Percentiles rank a stretch among this genome's conserved stretches.
Conservation (phyloP, 2,329 filamentous ascomycete genomes). For the Rutstroemia sp. region DNA sequence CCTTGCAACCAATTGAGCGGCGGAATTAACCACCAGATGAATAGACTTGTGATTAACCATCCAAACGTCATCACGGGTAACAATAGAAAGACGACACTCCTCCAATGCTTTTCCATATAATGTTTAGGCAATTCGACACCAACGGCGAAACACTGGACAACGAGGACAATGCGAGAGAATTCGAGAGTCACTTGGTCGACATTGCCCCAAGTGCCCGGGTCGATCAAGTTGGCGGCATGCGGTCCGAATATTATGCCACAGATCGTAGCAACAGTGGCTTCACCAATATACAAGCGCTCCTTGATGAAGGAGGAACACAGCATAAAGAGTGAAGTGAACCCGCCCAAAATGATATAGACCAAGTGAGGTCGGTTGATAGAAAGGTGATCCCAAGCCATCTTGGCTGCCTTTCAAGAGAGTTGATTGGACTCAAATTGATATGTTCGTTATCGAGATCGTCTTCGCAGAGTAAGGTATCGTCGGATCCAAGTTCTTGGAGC, state of each 20-base stretch:
- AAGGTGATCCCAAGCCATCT: slow-evolving; percentile 73
- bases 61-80: slow-evolving; percentile 96
- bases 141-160: slow-evolving; percentile 88
- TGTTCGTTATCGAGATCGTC: neutral
- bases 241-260: slow-evolving; percentile 87
- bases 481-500: neutral
- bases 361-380: slow-evolving; percentile 89
- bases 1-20: slow-evolving; percentile 83
- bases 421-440: slow-evolving; percentile 2
- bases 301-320: slow-evolving; percentile 96
- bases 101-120: slow-evolving; percentile 99
- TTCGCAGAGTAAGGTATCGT: neutral
- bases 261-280: slow-evolving; percentile 88
- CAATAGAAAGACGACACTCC: slow-evolving; percentile 78
- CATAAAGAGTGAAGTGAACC: slow-evolving; percentile 98
- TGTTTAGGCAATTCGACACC: slow-evolving; percentile 84
- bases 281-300: slow-evolving; percentile 96
- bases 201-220: slow-evolving; percentile 71
- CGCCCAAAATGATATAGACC: slow-evolving; percentile 97
- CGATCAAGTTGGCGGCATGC: slow-evolving; percentile 72
- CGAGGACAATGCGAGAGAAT: slow-evolving; percentile 81
- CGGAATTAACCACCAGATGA: slow-evolving; percentile 86
- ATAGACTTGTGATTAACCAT: slow-evolving; percentile 85
- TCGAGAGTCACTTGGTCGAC: slow-evolving; percentile 82
- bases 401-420: slow-evolving; percentile 9